Evolutionary conservation across 306 rosid genomes (phyloP).

Genomic region (Cucumis cinereus): DNA sequence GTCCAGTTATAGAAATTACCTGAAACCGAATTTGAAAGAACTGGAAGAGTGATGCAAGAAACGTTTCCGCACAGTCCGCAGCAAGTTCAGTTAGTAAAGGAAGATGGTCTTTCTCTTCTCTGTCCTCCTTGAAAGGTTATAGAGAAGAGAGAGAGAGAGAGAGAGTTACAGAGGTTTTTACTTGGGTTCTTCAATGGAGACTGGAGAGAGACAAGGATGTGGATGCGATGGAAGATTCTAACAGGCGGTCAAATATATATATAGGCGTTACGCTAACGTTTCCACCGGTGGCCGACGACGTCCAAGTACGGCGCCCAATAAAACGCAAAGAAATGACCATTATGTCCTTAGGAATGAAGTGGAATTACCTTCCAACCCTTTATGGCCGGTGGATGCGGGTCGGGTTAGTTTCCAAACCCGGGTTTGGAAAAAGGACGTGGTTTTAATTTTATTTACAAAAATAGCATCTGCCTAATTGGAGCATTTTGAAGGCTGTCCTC

Average conservation of each 20-base stretch:
- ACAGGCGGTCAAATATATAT: not conserved
- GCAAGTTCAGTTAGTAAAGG: not conserved
- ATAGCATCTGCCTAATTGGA: not conserved
- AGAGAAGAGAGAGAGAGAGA: not conserved
- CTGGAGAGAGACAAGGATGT: not conserved
- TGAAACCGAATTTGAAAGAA: not conserved
- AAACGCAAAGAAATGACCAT: not conserved
- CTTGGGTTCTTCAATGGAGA: not conserved
- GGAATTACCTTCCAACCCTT: not conserved
- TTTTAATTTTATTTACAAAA: not conserved
- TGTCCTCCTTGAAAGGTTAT: not conserved
- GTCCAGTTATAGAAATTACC: not conserved
- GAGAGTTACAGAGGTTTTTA: not conserved
- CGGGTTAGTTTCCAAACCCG: not conserved
- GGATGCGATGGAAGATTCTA: not conserved
- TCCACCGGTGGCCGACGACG: not conserved
- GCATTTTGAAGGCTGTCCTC: not conserved
- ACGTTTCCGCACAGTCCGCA: not conserved
- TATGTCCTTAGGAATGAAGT: not conserved
- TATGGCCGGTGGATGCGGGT: constrained; percentile 2
- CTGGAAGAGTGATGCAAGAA: not conserved
- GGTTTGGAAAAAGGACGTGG: not conserved
- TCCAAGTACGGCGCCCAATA: not conserved
- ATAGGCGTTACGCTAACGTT: not conserved
- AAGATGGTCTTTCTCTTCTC: not conserved